phyloP scores from a whole-genome alignment of 139 green algal species.

The Tetraselmis chui region DNA sequence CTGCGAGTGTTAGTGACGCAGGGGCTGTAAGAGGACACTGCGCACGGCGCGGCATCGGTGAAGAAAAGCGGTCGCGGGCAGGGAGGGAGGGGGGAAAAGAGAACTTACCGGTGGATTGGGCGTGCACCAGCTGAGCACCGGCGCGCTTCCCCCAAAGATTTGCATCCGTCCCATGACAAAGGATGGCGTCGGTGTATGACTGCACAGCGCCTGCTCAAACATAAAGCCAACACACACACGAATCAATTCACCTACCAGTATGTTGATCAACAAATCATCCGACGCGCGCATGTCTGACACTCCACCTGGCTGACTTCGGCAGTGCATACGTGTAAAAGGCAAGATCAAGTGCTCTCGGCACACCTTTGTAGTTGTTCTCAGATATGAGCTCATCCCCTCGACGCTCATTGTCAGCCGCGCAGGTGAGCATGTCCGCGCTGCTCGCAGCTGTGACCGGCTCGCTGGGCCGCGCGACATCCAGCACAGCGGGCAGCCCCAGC shows the following conservation, averaged over 20 bases:
- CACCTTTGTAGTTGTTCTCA: neutral
- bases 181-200: neutral
- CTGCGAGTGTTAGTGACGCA: too few relatives aligned
- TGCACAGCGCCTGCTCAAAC: neutral
- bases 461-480: neutral
- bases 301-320: too few relatives aligned
- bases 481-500: too few relatives aligned
- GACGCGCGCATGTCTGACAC: too few relatives aligned
- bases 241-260: too few relatives aligned
- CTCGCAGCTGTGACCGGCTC: neutral
- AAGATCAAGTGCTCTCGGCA: too few relatives aligned
- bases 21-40: too few relatives aligned
- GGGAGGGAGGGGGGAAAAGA: neutral
- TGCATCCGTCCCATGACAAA: neutral
- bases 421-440: neutral
- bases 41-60: too few relatives aligned
- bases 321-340: too few relatives aligned
- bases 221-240: too few relatives aligned
- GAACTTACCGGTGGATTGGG: neutral
- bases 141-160: neutral
- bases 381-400: neutral
- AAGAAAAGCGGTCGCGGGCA: too few relatives aligned
- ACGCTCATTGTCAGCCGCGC: neutral
- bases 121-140: neutral
- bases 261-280: too few relatives aligned